Evolutionary conservation across 495 filamentous ascomycete genomes (phyloP), one percentile per base, ranked within the genome.

Genomic region (Trichoderma orchidacearum): DNA sequence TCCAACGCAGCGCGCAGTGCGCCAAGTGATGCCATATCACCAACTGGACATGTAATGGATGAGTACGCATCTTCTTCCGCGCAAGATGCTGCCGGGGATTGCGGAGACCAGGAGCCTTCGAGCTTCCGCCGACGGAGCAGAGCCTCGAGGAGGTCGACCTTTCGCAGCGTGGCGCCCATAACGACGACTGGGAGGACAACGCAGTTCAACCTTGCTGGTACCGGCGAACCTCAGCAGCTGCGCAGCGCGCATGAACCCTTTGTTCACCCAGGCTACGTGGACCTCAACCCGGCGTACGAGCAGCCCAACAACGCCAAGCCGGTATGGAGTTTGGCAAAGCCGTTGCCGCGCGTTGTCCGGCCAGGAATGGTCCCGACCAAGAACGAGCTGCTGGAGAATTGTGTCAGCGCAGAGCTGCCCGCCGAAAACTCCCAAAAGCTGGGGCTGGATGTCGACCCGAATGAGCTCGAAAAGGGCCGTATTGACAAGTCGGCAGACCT

Each of bases 321-420:
- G 0, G 66, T 80, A 15, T 81, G 71, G 67, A 70, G 70, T 64
- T 58, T 79, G 45, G 72, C 75, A 3, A 75, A 73, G 58, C 75
- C 76, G 3, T 56, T 80, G 23, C 78, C 75, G 3, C 73, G 70
- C 57, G 70, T 75, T 13, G 69, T 77, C 53, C 67, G 76, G 25
- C 64, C 74, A 45, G 68, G 64, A 17, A 77, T 75, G 72, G 68
- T 73, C 18, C 70, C 69, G 4, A 73, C 66, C 7, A 71, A 68
- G 17, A 30, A 31, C 29, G 52, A 30, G 21, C 21, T 30, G 50
- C 12, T 52, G 25, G 29, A 52, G 32, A 38, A 52, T 58, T 57
- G 32, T 30, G 17, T 55, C 57, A 55, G 30, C 56, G 28, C 59
- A 56, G 45, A 58, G 57, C 56, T 57, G 59, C 7, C 34, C 54